A percentile compares a stretch with the other conserved stretches of the same genome.
phyloP scores from a whole-genome alignment of 2,329 filamentous ascomycete species.

The Ophiosphaerella herpotricha region DNA sequence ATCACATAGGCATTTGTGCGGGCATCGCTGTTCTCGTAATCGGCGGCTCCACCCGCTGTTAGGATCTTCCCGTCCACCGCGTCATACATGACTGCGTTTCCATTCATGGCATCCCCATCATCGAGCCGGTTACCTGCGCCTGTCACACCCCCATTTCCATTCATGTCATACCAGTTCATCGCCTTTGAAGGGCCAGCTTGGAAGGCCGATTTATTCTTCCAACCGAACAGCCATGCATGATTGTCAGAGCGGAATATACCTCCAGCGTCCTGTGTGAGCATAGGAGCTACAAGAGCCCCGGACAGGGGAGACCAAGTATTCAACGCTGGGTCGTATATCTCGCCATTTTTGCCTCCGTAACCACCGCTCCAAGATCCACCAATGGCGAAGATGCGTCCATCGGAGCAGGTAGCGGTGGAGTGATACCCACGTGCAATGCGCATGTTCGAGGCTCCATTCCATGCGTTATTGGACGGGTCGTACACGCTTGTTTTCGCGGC shows the following conservation, averaged over 20 bases:
- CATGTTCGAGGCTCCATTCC: constrained; percentile 56
- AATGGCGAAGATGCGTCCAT: constrained; percentile 62
- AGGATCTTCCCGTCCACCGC: constrained; percentile 59
- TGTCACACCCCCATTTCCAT: constrained; percentile 48
- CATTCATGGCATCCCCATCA: constrained; percentile 60
- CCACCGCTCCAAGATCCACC: constrained; percentile 62
- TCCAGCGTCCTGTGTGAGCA: constrained; percentile 55
- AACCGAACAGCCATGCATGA: constrained; percentile 60
- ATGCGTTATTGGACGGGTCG: constrained; percentile 50
- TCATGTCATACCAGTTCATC: constrained; percentile 63
- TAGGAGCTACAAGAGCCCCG: constrained; percentile 52
- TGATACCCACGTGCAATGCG: constrained; percentile 65
- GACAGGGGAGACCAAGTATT: constrained; percentile 55
- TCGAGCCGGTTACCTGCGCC: constrained; percentile 52
- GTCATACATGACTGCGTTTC: constrained; percentile 63
- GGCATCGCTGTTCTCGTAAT: constrained; percentile 52
- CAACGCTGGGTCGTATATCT: constrained; percentile 49
- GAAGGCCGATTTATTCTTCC: constrained; percentile 56
- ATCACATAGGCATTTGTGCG: constrained; percentile 56
- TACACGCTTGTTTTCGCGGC: constrained; percentile 53
- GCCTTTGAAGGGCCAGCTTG: constrained; percentile 60
- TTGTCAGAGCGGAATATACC: constrained; percentile 57
- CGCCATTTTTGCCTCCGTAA: constrained; percentile 59
- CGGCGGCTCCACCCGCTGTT: constrained; percentile 55
- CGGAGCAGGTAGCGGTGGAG: constrained; percentile 54